Conservation (phyloP, 129 eudicot genomes). For the Lactuca sativa region DNA sequence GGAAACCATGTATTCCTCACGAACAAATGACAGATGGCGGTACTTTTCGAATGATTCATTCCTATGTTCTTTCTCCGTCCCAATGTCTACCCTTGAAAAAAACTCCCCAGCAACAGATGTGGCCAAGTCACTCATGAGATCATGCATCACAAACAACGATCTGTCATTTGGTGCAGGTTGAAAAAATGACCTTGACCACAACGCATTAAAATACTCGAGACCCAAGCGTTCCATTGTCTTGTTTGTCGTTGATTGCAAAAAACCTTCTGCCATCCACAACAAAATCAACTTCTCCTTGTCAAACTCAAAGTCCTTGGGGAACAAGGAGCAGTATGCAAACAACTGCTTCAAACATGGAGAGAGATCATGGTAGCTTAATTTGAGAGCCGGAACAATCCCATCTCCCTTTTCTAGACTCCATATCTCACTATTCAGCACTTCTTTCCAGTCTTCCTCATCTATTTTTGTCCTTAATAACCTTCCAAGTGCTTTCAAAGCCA, state of each 20-base stretch:
- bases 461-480: neutral
- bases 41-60: conserved; percentile 15
- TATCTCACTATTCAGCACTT: conserved; percentile 15
- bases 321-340: too few relatives aligned
- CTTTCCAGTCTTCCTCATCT: conserved; percentile 6
- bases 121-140: conserved; percentile 38
- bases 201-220: too few relatives aligned
- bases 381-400: too few relatives aligned
- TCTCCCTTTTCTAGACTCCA: neutral
- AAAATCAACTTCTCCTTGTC: too few relatives aligned
- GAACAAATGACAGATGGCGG: conserved; percentile 37
- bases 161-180: too few relatives aligned
- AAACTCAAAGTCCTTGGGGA: too few relatives aligned
- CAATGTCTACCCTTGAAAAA: conserved; percentile 30
- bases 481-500: conserved; percentile 6
- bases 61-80: conserved; percentile 9
- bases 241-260: neutral
- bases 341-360: too few relatives aligned
- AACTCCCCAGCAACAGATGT: conserved; percentile 31
- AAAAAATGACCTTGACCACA: too few relatives aligned
- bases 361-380: too few relatives aligned
- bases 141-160: conserved; percentile 16
- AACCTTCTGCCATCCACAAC: neutral
- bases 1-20: conserved; percentile 26
- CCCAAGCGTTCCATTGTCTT: too few relatives aligned